Base-by-base conservation (phyloP, 2,329 filamentous ascomycete species). In the Didymella keratinophila region DNA sequence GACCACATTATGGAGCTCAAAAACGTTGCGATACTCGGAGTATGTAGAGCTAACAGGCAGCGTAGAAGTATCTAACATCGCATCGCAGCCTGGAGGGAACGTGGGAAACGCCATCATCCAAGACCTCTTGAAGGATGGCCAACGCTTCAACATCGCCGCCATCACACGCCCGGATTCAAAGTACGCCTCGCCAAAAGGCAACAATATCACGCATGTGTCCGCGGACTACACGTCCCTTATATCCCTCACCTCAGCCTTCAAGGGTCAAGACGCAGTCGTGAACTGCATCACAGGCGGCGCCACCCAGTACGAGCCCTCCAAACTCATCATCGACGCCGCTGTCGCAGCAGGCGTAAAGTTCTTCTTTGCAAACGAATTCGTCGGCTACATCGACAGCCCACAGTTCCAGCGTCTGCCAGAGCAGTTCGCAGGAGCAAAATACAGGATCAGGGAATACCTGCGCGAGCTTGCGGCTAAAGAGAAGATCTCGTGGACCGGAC, bases 241-340 rank as follows among this genome's bases (percentile, higher is more conserved):
- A 2, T 70, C 71, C 1, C 67, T 76, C 5, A 58, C 54, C 18
- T 61, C 76, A 2, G 82, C 80, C 1, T 80, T 89, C 28, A 60
- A 76, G 14, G 82, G 80, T 32, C 81, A 86, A 59, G 86, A 88
- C 56, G 86, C 83, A 0, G 74, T 88, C 28, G 73, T 88, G 21
- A 75, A 72, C 56, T 78, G 79, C 18, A 75, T 81, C 2, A 75
- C 85, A 23, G 80, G 79, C 8, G 76, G 77, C n/a, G 72, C 74
- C 2, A 76, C 78, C 18, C 76, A 80, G 23, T 73, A 71, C 58
- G 71, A 72, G 1, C 68, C 81, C 0, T 84, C 85, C 62, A 80
- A 78, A 41, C 66, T 69, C 25, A 70, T 76, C 56, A 71, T 75
- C 43, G 73, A 77, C 45, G 74, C 74, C 0, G 73, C 73, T 0